Evolutionary conservation across 805 yeast species (phyloP).

Genomic region (Metschnikowia dekortorum): DNA sequence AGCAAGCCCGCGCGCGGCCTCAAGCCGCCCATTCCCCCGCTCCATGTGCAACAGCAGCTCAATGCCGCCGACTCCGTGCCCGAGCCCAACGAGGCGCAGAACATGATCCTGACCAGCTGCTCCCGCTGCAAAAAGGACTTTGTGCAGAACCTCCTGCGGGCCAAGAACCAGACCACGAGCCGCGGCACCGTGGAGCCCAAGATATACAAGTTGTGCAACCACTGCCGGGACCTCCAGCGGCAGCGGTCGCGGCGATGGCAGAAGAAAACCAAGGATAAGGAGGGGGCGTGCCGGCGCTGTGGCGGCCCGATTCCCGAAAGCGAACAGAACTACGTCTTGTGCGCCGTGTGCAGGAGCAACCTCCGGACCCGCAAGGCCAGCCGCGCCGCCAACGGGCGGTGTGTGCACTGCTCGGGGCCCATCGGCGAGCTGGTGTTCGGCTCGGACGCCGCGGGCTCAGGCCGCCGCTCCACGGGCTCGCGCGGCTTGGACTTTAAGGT

Average conservation of each 20-base stretch:
- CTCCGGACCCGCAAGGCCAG: conserved; percentile 53
- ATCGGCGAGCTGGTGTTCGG: conserved; percentile 37
- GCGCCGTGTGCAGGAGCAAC: conserved; percentile 55
- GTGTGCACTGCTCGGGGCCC: conserved; percentile 67
- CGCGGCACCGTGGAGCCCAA: conserved; percentile 37
- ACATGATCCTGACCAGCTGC: conserved; percentile 29
- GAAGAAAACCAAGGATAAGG: conserved; percentile 51
- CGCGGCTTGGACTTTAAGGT: conserved; percentile 46
- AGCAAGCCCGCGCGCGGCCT: conserved; percentile 11
- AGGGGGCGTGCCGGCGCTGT: conserved; percentile 63
- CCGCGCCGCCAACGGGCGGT: conserved; percentile 58
- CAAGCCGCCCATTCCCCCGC: conserved; percentile 37
- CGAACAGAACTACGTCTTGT: conserved; percentile 50
- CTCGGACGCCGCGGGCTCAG: conserved; percentile 14
- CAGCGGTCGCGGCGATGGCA: conserved; percentile 65
- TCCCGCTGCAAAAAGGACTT: conserved; percentile 59
- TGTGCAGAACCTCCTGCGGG: conserved; percentile 38
- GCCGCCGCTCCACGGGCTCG: conserved; percentile 18
- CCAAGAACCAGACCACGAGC: conserved; percentile 22
- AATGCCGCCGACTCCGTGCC: conserved; percentile 18
- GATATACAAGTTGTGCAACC: conserved; percentile 54
- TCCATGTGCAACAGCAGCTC: conserved; percentile 39
- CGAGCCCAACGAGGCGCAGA: conserved; percentile 5
- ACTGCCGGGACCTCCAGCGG: conserved; percentile 61
- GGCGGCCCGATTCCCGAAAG: conserved; percentile 51